phyloP scores from a whole-genome alignment of 306 rosid genomes.

The Ochetophila trinervis region DNA sequence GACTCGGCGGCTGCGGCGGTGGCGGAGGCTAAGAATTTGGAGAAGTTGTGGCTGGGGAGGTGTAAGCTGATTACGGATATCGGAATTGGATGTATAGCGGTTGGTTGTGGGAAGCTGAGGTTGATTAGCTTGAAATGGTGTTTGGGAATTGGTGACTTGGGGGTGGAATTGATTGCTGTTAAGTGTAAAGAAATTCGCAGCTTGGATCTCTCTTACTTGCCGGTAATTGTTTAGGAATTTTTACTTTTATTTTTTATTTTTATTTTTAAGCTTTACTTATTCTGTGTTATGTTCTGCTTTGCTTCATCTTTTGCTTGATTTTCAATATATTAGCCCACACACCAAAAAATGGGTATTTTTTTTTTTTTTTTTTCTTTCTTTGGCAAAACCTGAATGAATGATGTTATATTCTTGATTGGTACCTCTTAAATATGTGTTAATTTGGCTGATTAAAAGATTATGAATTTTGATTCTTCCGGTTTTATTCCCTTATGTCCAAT shows the following conservation, averaged over 20 bases:
- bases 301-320: too few species aligned
- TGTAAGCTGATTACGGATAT: conserved; percentile 74
- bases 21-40: conserved; percentile 70
- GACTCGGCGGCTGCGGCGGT: conserved; percentile 63
- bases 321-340: too few species aligned
- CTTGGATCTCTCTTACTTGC: conserved; percentile 87
- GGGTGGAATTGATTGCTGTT: conserved; percentile 76
- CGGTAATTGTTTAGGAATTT: conserved; percentile 34
- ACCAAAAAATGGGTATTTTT: too few species aligned
- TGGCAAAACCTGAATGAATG: too few species aligned
- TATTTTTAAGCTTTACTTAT: background rate
- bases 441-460: too few species aligned
- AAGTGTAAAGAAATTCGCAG: conserved; percentile 65
- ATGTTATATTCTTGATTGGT: too few species aligned
- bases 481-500: background rate
- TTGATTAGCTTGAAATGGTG: conserved; percentile 81
- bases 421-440: too few species aligned
- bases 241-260: background rate
- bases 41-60: conserved; percentile 72
- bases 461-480: background rate
- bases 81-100: conserved; percentile 92
- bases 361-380: too few species aligned
- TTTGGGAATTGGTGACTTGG: conserved; percentile 74
- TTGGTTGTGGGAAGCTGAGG: conserved; percentile 75
- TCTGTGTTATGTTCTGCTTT: background rate